These are phyloP conservation scores for Phytophthora tentaculata DNA, from an alignment of 352 stramenopile genomes.

Conservation along the genomic window DNA sequence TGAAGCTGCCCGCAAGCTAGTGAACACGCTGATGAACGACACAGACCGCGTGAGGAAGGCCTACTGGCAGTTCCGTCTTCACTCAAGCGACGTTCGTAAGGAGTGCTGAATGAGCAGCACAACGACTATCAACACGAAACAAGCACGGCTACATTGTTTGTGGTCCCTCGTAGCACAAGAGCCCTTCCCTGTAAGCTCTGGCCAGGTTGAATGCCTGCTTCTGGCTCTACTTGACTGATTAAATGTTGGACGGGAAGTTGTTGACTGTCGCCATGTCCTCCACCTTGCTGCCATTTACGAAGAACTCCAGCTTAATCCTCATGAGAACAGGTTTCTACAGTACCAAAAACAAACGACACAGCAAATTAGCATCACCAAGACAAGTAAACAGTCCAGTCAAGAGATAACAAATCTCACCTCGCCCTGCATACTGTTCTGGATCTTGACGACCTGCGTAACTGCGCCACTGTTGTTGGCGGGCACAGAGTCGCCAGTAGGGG, in stretches of 20 bases:
- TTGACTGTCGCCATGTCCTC: conserved; percentile 87
- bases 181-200: no score
- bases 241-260: conserved; percentile 78
- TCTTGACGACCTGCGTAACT: conserved; percentile 96
- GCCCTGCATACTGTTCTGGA: conserved; percentile 95
- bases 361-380: conserved; percentile 13
- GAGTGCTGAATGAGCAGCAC: not conserved
- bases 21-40: conserved; percentile 74
- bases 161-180: no score
- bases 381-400: not conserved
- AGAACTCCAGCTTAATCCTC: conserved; percentile 86
- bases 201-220: conserved; percentile 12
- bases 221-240: conserved; percentile 34
- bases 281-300: conserved; percentile 84
- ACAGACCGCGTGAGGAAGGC: conserved; percentile 74
- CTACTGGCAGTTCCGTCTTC: conserved; percentile 80
- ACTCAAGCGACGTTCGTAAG: conserved; percentile 41
- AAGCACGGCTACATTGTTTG: conserved; percentile 38
- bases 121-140: conserved; percentile 35
- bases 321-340: conserved; percentile 88
- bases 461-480: conserved; percentile 77
- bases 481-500: conserved; percentile 92
- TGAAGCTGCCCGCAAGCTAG: conserved; percentile 51
- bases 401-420: conserved; percentile 54
- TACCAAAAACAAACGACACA: conserved; percentile 8